These are phyloP conservation scores for Sporobolomyces roseus DNA, from an alignment of 768 basidiomycete genomes.

Conservation along the genomic window DNA sequence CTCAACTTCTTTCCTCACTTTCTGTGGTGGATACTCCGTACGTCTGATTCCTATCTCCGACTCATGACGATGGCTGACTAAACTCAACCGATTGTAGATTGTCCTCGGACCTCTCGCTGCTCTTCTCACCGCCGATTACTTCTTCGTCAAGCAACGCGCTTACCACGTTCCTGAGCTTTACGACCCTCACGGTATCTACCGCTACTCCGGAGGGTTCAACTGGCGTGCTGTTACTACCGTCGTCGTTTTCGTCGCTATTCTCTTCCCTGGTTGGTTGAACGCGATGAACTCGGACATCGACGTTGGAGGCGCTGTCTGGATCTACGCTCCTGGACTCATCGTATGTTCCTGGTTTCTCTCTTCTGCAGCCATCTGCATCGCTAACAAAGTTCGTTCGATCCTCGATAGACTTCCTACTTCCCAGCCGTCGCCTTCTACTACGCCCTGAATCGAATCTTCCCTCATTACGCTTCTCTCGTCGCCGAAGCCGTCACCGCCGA, in stretches of 20 bases:
- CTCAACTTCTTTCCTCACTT: conserved; percentile 43
- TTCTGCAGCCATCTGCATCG: not conserved
- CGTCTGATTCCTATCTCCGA: not conserved
- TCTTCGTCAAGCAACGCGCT: conserved; percentile 63
- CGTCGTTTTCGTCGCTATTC: conserved; percentile 16
- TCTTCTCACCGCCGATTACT: conserved; percentile 55
- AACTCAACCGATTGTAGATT: conserved; percentile 51
- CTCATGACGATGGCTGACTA: not conserved
- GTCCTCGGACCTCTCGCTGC: conserved; percentile 66
- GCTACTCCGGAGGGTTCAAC: conserved; percentile 51
- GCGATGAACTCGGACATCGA: conserved; percentile 65
- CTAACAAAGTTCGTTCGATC: no score
- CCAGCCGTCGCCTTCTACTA: conserved; percentile 28
- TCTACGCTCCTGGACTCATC: conserved; percentile 28
- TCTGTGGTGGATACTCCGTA: conserved; percentile 19
- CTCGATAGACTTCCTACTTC: conserved; percentile 23
- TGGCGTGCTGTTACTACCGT: conserved; percentile 61
- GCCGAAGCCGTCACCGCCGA: conserved; percentile 36
- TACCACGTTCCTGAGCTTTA: conserved; percentile 66
- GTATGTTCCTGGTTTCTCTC: not conserved
- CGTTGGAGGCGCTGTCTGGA: conserved; percentile 53
- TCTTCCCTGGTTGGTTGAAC: conserved; percentile 59
- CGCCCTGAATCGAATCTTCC: conserved; percentile 34
- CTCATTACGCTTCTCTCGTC: conserved; percentile 33
- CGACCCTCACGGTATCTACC: conserved; percentile 53